A percentile compares a stretch with the other conserved stretches of the same genome.
These are phyloP conservation scores for Ceratobasidium sp. DNA, from an alignment of 1,284 basidiomycete genomes.

Conservation along the genomic window DNA sequence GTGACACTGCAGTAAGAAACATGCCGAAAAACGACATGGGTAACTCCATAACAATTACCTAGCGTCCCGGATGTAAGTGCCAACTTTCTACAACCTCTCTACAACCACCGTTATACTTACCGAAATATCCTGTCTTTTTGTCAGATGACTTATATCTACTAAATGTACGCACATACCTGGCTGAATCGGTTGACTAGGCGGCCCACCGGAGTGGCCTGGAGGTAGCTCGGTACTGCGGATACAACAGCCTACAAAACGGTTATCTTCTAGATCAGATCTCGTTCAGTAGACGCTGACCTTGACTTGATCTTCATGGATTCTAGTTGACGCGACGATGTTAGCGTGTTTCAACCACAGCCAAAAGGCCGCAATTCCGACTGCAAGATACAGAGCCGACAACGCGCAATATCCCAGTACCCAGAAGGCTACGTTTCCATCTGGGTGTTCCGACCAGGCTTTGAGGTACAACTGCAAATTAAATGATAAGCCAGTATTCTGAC, in stretches of 20 bases:
- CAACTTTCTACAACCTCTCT: background rate
- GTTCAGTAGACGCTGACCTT: background rate
- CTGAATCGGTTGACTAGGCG: constrained; percentile 11
- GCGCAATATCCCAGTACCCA: constrained; percentile 13
- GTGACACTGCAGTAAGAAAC: constrained; percentile 23
- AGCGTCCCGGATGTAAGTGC: background rate
- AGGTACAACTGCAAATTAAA: background rate
- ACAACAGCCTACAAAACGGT: background rate
- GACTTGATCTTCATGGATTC: constrained; percentile 11
- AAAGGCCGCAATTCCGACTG: background rate
- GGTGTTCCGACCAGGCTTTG: constrained; percentile 18
- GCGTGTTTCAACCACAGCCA: background rate
- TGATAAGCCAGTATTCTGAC: background rate
- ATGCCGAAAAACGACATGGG: constrained; percentile 10
- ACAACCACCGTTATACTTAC: background rate
- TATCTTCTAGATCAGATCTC: background rate
- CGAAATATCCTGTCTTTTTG: constrained; percentile 1
- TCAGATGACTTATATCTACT: background rate
- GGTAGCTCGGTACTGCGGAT: background rate
- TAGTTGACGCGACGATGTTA: constrained; percentile 8
- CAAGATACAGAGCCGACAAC: background rate
- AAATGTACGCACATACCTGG: constrained; percentile 17
- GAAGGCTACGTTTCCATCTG: background rate
- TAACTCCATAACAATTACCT: constrained; percentile 1
- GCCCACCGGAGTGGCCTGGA: background rate